phyloP scores from a whole-genome alignment of 202 grass and related monocot species.

The Setaria italica region DNA sequence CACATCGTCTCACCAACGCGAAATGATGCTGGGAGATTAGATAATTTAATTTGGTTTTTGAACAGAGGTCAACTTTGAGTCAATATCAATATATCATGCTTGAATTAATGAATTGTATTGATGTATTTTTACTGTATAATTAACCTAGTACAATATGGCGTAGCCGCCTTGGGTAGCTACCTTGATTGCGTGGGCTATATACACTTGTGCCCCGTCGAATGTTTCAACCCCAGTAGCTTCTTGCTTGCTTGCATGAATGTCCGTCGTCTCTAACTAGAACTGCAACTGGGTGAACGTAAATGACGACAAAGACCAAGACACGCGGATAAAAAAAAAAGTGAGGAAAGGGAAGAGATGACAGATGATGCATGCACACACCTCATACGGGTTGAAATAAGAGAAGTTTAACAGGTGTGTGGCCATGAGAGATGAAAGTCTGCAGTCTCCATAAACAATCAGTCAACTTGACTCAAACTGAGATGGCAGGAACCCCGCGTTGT shows the following conservation, averaged over 20 bases:
- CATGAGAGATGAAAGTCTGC: neutral
- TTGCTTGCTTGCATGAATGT: neutral
- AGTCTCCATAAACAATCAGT: neutral
- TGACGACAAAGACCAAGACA: neutral
- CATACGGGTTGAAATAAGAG: neutral
- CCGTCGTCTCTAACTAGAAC: neutral
- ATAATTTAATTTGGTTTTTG: neutral
- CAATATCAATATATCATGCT: neutral
- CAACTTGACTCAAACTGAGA: neutral
- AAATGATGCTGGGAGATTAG: neutral
- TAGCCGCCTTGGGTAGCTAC: neutral
- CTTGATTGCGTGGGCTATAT: neutral
- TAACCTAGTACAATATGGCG: neutral
- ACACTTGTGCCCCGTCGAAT: neutral
- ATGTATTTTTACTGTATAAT: too few relatives aligned
- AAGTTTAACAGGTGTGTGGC: neutral
- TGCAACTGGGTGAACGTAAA: neutral
- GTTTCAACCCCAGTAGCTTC: conserved; percentile 23
- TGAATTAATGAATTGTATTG: too few relatives aligned
- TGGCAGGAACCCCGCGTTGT: neutral
- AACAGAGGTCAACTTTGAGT: neutral
- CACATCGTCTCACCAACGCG: neutral
- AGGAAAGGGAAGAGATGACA: neutral
- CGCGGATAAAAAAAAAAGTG: neutral
- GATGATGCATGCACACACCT: neutral